Base-by-base conservation (phyloP, 169 alveolate genomes). In the Plasmodium reichenowi region DNA sequence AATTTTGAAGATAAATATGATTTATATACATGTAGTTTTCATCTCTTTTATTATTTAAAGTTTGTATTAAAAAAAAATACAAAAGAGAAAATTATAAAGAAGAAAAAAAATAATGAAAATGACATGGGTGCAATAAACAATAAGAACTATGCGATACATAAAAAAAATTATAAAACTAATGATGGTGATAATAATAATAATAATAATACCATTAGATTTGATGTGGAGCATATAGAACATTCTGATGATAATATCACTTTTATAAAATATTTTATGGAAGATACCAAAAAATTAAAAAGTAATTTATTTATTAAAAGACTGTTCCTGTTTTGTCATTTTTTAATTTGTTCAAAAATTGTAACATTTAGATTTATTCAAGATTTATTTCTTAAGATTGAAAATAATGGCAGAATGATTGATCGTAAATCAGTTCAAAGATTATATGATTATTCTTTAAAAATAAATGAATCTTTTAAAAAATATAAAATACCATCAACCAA, bases 11-110 rank as follows among this genome's bases (percentile, higher is more conserved):
- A 58, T 24, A 83, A 83, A 56, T 83, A 83, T 70, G 91, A 83
- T 68, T 68, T 83, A 43, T 83, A 68, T 29, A 83, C 91, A 47
- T 83, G 85, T 54, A 83, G 91, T 83, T 83, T 83, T 83, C 91
- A 83, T n/a, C 38, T 83, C 52, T 83, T 83, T 56, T 83, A 83
- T 72, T 83, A 83, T 72, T 48, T 83, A 68, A 83, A 83, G 32
- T 68, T 58, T 52, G 20, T 83, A n/a, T 62, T 75, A 17, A 47
- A 75, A 64, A 47, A 24, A 47, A 8, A 74, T 64, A 13, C 17
- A 7, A n/a, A 32, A 6, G 3, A 13, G 15, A 26, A 32, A 12
- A 20, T 8, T 29, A 8, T 2, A 12, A 38, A 52, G 20, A 45
- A 66, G 8, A 38, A 38, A n/a, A 17, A 29, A n/a, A n/a, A 4